phyloP scores from a whole-genome alignment of 176 grass and related monocot species.

The Hordeum marinum region DNA sequence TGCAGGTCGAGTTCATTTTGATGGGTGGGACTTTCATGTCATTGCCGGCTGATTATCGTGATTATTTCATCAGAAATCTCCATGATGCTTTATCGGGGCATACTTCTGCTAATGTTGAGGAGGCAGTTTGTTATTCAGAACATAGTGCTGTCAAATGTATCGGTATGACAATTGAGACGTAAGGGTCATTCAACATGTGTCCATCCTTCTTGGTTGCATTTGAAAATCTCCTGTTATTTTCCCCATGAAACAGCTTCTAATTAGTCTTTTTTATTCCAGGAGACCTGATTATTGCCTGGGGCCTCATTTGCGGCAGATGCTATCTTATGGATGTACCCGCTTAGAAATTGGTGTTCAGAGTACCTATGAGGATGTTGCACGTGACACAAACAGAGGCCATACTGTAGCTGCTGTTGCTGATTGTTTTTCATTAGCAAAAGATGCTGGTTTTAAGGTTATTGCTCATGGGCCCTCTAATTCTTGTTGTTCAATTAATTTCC shows the following conservation, averaged over 20 bases:
- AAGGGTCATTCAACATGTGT: conserved; percentile 17
- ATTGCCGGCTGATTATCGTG: conserved; percentile 84
- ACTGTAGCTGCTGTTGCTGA: conserved; percentile 96
- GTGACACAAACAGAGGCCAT: conserved; percentile 95
- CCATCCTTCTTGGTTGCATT: not conserved
- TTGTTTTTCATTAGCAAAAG: conserved; percentile 98
- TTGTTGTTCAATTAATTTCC: not conserved
- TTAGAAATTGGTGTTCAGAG: conserved; percentile 98
- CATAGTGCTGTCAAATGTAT: conserved; percentile 93
- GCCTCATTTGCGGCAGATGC: conserved; percentile 86
- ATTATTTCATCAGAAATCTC: conserved; percentile 98
- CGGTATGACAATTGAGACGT: conserved; percentile 99
- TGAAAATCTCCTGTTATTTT: not conserved
- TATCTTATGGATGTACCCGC: conserved; percentile 95
- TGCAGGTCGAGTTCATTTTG: conserved; percentile 92
- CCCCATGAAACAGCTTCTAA: conserved; percentile 3
- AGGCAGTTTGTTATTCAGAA: conserved; percentile 97
- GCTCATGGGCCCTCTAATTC: not conserved
- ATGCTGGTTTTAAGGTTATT: conserved; percentile 96
- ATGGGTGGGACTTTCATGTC: conserved; percentile 99
- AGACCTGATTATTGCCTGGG: conserved; percentile 98
- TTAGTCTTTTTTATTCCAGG: conserved; percentile 51
- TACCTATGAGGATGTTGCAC: conserved; percentile 94
- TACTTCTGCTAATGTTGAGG: conserved; percentile 96
- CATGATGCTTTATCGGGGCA: conserved; percentile 93